A percentile compares a stretch with the other conserved stretches of the same genome.
Conservation (phyloP, 768 basidiomycete species). For the Antrodiella citrinella region DNA sequence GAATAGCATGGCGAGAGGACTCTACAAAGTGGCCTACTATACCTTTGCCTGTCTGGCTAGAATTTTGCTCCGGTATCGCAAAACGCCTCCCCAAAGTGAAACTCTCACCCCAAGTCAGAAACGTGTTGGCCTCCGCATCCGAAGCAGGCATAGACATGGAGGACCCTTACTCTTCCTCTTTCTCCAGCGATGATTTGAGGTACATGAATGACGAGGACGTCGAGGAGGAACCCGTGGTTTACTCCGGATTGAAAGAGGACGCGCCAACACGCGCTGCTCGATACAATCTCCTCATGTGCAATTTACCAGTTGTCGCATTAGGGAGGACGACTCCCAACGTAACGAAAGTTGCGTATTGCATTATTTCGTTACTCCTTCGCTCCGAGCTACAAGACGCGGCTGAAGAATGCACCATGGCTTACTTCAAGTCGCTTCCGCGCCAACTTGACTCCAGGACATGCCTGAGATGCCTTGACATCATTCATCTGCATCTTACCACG, state of each 20-base stretch:
- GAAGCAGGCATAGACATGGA: constrained; percentile 3
- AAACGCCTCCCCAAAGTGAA: too few relatives aligned
- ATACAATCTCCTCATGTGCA: constrained; percentile 26
- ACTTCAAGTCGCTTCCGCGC: constrained; percentile 41
- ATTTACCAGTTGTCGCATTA: constrained; percentile 30
- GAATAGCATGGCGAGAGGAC: constrained; percentile 40
- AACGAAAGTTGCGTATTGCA: constrained; percentile 34
- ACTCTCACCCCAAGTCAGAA: constrained; percentile 18
- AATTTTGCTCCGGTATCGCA: too few relatives aligned
- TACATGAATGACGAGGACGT: not conserved
- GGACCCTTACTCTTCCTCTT: not conserved
- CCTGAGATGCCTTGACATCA: constrained; percentile 38
- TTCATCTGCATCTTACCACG: constrained; percentile 41
- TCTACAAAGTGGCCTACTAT: constrained; percentile 6
- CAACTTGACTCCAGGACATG: constrained; percentile 28
- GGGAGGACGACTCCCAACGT: constrained; percentile 27
- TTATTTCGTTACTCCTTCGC: constrained; percentile 41
- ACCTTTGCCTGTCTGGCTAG: constrained; percentile 50
- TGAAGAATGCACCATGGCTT: constrained; percentile 32
- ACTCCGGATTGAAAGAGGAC: not conserved
- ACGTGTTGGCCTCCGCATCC: constrained; percentile 26
- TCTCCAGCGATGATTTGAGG: not conserved
- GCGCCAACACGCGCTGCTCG: not conserved
- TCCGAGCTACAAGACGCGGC: constrained; percentile 7
- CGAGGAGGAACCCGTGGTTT: not conserved